phyloP scores from a whole-genome alignment of 345 rosid genomes.

The Brassica incana region DNA sequence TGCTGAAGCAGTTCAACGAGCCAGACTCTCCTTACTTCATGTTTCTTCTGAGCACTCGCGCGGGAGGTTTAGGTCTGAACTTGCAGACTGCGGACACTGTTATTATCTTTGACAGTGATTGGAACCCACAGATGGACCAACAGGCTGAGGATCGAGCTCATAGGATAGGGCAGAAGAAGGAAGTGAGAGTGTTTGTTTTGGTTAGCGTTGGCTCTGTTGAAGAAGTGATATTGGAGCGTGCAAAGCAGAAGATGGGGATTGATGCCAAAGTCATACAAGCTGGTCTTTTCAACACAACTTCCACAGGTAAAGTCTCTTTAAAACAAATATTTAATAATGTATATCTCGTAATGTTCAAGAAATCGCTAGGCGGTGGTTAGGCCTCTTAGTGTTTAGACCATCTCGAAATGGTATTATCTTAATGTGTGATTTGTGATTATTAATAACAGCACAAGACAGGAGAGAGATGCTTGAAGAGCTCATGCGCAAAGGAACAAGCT shows the following conservation, averaged over 20 bases:
- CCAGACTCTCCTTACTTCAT: slow-evolving; percentile 96
- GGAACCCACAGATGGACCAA: slow-evolving; percentile 98
- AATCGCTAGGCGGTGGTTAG: no score
- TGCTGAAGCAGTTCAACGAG: slow-evolving; percentile 86
- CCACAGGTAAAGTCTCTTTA: slow-evolving; percentile 43
- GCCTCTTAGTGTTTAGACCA: no score
- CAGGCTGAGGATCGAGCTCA: slow-evolving; percentile 92
- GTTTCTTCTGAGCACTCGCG: slow-evolving; percentile 97
- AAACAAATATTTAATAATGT: neutral
- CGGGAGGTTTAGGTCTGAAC: slow-evolving; percentile 98
- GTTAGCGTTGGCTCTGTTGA: slow-evolving; percentile 97
- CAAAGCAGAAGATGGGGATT: slow-evolving; percentile 99
- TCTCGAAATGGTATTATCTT: neutral
- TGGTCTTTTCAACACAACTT: slow-evolving; percentile 95
- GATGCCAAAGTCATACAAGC: slow-evolving; percentile 99
- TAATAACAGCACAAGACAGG: slow-evolving; percentile 85
- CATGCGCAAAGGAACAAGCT: slow-evolving; percentile 96
- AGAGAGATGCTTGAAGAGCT: slow-evolving; percentile 92
- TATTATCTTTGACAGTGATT: slow-evolving; percentile 90
- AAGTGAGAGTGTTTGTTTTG: slow-evolving; percentile 69
- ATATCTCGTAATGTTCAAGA: no score
- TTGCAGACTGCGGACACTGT: slow-evolving; percentile 90
- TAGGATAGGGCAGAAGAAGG: slow-evolving; percentile 75
- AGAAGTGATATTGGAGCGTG: slow-evolving; percentile 97
- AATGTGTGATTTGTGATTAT: slow-evolving; percentile 28